A percentile compares a stretch with the other conserved stretches of the same genome.
These are phyloP conservation scores for Cubamyces sp. DNA, from an alignment of 768 basidiomycete genomes.

Conservation along the genomic window DNA sequence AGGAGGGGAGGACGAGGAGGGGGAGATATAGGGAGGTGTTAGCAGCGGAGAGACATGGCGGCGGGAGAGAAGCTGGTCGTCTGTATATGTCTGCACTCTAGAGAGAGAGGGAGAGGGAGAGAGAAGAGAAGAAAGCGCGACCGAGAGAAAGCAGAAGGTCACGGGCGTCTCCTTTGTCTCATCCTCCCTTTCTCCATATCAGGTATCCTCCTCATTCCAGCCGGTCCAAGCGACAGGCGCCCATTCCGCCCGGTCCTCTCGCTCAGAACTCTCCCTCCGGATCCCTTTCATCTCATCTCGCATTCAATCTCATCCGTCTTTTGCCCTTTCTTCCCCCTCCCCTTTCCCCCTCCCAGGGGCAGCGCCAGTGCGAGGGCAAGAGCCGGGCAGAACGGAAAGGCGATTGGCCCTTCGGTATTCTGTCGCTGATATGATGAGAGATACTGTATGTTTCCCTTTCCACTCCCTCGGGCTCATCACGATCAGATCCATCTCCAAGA, in stretches of 20 bases:
- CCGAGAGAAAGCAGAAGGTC: slow-evolving; percentile 14
- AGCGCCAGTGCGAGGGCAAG: neutral
- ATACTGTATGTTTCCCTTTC: neutral
- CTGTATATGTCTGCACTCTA: slow-evolving; percentile 1
- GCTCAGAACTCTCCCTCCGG: too few relatives aligned
- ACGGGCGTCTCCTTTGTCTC: slow-evolving; percentile 23
- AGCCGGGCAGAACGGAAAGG: neutral
- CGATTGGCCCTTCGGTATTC: neutral
- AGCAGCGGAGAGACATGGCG: slow-evolving; percentile 19
- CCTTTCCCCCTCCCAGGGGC: neutral
- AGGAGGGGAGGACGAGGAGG: neutral
- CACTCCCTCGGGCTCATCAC: neutral
- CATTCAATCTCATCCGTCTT: neutral
- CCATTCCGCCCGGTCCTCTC: neutral
- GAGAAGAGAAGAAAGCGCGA: neutral
- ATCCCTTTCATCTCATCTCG: neutral
- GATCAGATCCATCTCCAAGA: slow-evolving; percentile 1
- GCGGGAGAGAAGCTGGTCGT: too few relatives aligned
- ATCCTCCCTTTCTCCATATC: slow-evolving; percentile 1
- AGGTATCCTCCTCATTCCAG: neutral
- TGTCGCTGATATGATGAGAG: slow-evolving; percentile 8
- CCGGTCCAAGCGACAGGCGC: slow-evolving; percentile 6
- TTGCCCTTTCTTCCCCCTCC: neutral
- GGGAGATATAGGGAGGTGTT: neutral
- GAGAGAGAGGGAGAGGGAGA: slow-evolving; percentile 1